Evolutionary conservation across 306 rosid genomes (phyloP).

Genomic region (Sicyos edulis): DNA sequence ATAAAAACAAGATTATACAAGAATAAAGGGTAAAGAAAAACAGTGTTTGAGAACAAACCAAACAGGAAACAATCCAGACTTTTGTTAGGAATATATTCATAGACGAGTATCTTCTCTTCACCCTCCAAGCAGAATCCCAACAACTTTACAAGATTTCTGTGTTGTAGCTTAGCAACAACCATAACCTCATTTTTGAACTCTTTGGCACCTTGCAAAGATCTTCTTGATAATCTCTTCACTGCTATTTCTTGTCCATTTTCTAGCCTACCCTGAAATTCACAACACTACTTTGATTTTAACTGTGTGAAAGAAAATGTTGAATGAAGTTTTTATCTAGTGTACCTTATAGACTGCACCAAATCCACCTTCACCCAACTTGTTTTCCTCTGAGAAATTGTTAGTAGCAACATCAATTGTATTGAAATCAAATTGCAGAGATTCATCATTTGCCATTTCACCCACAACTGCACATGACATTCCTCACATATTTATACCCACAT

Average conservation of each 20-base stretch:
- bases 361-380: slow-evolving; percentile 50
- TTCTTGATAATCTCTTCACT: slow-evolving; percentile 49
- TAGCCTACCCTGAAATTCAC: slow-evolving; percentile 40
- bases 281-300: not conserved
- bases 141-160: slow-evolving; percentile 45
- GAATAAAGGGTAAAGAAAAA: not conserved
- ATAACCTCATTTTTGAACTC: slow-evolving; percentile 56
- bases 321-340: no score
- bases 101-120: slow-evolving; percentile 48
- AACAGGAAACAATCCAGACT: slow-evolving; percentile 51
- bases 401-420: slow-evolving; percentile 41
- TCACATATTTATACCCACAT: no score
- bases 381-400: slow-evolving; percentile 32
- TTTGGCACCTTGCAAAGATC: slow-evolving; percentile 40
- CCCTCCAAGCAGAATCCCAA: slow-evolving; percentile 54
- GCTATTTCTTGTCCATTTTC: slow-evolving; percentile 45
- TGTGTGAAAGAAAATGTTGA: no score
- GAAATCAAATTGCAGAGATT: slow-evolving; percentile 38
- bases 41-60: slow-evolving; percentile 29
- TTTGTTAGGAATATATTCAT: slow-evolving; percentile 45
- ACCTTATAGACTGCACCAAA: slow-evolving; percentile 26
- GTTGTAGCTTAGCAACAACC: slow-evolving; percentile 53
- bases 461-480: no score
- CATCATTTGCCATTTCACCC: slow-evolving; percentile 18
- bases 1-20: not conserved